A percentile compares a stretch with the other conserved stretches of the same genome.
phyloP scores from a whole-genome alignment of 108 stramenopile species.

The Asterionellopsis glacialis region DNA sequence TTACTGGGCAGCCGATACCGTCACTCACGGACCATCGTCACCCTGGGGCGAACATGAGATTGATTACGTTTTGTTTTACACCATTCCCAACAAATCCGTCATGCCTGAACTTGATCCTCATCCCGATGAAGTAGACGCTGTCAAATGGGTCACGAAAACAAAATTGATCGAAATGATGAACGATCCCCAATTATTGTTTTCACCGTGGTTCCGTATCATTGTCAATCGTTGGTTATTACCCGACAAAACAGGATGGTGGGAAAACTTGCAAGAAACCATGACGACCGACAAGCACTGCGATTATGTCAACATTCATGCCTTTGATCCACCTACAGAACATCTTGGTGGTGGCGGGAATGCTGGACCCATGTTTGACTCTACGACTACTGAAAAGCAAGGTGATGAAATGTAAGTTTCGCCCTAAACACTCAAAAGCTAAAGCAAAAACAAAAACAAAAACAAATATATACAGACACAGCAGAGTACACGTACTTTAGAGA shows the following conservation, averaged over 20 bases:
- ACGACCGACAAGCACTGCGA: constrained; percentile 68
- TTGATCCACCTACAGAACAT: constrained; percentile 85
- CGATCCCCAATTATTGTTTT: constrained; percentile 67
- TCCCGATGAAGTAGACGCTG: constrained; percentile 88
- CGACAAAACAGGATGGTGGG: constrained; percentile 68
- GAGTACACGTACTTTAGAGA: too few relatives aligned
- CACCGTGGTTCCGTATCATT: constrained; percentile 92
- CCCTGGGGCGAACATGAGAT: constrained; percentile 99
- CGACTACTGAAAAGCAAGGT: constrained; percentile 14
- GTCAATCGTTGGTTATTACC: constrained; percentile 70
- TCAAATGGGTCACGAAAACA: constrained; percentile 63
- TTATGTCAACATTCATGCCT: constrained; percentile 64
- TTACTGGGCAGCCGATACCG: constrained; percentile 93
- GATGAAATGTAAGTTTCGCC: constrained; percentile 3
- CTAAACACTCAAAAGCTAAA: not conserved
- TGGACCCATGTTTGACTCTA: constrained; percentile 56
- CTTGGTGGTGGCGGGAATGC: constrained; percentile 83
- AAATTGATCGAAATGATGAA: constrained; percentile 70
- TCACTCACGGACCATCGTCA: constrained; percentile 71
- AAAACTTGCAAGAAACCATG: constrained; percentile 75
- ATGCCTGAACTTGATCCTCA: constrained; percentile 67
- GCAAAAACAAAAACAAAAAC: constrained; percentile 1
- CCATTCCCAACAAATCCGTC: constrained; percentile 47
- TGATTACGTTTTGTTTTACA: constrained; percentile 93
- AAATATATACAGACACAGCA: not conserved